Base-by-base conservation (phyloP, 129 eudicot genomes). In the Scalesia atractyloides region DNA sequence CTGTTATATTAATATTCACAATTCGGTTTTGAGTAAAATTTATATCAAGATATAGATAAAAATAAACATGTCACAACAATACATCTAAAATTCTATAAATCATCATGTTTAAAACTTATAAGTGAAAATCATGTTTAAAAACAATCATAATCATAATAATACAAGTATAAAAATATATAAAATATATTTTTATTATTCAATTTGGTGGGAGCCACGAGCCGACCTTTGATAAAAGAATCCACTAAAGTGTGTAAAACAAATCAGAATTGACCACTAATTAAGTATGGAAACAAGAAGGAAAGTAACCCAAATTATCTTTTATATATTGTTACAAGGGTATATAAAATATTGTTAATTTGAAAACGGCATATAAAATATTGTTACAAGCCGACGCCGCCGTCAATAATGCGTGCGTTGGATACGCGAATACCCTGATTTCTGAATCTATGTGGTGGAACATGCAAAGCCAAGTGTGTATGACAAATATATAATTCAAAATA, bases 371-470 rank as follows among this genome's bases (percentile, higher is more conserved):
- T 56, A 26, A 56, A 26, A 56, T 56, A 56, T 56, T 20, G 12
- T 9, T 9, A 56, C 2, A 9, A 56, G 62, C 62, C 34, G 9
- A 7, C 26, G 22, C 59, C 24, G 24, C 11, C 22, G 62, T 36
- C 33, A 41, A 11, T 22, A 10, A 56, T 19, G 34, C 62, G 14
- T 19, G 64, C 9, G 17, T 58, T 24, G 39, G 41, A 58, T 10
- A 58, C 24, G 39, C 64, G 39, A 58, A 58, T 58, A 58, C 24
- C 26, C 64, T 58, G 1, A 36, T 16, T 53, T 58, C 64, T 58
- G 1, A 36, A 53, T 53, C 26, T 14, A 12, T 13, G 51, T 2
- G 3, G n/a, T 13, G 5, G 5, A 10, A 47, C 4, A 26, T 30
- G 34, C 34, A 30, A 24, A 30, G 62, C 62, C 5, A 47, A 8